Evolutionary conservation across 202 grass and related monocot genomes (phyloP), one percentile per base, ranked within the genome.

Genomic region (Elaeis oleifera): DNA sequence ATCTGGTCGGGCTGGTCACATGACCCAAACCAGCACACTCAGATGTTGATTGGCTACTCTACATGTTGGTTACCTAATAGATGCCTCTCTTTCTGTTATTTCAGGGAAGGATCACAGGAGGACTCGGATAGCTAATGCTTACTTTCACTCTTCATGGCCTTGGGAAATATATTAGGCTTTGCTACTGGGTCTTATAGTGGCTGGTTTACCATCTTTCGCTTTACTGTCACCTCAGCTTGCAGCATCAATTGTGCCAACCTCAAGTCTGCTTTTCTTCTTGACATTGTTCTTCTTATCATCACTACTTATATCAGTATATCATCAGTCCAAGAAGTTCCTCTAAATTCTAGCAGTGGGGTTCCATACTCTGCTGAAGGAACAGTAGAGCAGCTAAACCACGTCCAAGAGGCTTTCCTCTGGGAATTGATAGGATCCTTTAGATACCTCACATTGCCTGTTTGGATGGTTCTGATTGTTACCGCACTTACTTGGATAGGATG

Each of bases 91-190:
- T 56, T 20, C 24, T 16, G 64, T 25, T 44, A 28, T 69, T 80
- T 69, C 82, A 99, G 88, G 87, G 56, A 94, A 99, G 65, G 82
- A 99, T 73, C 88, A 79, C 32, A 91, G 87, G 70, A 60, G 81
- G 70, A 96, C 81, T 54, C 73, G 92, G 11, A 88, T 96, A 21
- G 87, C 92, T 39, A 96, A 91, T 71, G 92, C 92, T 23, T 96
- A 91, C 74, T 96, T 91, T 96, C 92, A 18, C 87, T 91, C 74
- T 96, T 96, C 81, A 96, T 96, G 88, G 94, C 88, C 16, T 62
- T 92, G 54, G 82, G 94, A 63, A 92, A 92, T 69, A 84, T 99
- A 57, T 79, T 99, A 0, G 88, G 94, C 55, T 99, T 86, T 53
- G 88, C 94, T 28, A 82, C 88, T 49, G 94, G 88, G 60, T 84